Base-by-base conservation (phyloP, 345 rosid genomes). In the Populus simonii region DNA sequence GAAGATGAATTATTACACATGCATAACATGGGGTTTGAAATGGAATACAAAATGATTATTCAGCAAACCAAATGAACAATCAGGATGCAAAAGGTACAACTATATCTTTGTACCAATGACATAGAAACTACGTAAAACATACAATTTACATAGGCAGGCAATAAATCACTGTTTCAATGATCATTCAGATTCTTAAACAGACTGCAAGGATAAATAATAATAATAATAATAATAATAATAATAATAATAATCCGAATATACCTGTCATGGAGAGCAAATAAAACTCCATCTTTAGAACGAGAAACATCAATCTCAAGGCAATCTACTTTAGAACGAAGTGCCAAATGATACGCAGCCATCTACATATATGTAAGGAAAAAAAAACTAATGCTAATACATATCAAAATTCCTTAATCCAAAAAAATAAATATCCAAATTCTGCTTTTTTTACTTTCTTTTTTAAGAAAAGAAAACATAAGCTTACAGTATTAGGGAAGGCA, bases 221-320 rank as follows among this genome's bases (percentile, higher is more conserved):
- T 8, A 35, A 71, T 43, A 18, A 71, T 13, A 43, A 45, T 63
- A 9, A 11, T 33, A 23, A 53, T 13, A 66, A 23, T 9, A 79
- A 8, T 66, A 61, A 67, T 76, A 61, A 35, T 49, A 74, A 62
- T 70, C 74, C 29, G 82, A 43, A 82, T 18, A 51, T 73, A 93
- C 99, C 99, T 92, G 78, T 93, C 94, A 77, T 93, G 98, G 8
- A 96, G 90, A 81, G 98, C 96, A 85, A 96, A 89, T 77, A 96
- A 72, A 78, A 86, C 87, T 80, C 99, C 97, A 85, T 96, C 99
- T 66, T 85, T 84, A 18, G 99, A 91, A 59, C 98, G 98, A 70
- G 99, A 96, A 71, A 93, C 89, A 84, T 93, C 99, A 78, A 96
- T 87, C 90, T 96, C 98, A 36, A 96, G 87, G 81, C 99, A 96